Base-by-base conservation (phyloP, 257 asterid genomes). In the Paulownia fortunei region DNA sequence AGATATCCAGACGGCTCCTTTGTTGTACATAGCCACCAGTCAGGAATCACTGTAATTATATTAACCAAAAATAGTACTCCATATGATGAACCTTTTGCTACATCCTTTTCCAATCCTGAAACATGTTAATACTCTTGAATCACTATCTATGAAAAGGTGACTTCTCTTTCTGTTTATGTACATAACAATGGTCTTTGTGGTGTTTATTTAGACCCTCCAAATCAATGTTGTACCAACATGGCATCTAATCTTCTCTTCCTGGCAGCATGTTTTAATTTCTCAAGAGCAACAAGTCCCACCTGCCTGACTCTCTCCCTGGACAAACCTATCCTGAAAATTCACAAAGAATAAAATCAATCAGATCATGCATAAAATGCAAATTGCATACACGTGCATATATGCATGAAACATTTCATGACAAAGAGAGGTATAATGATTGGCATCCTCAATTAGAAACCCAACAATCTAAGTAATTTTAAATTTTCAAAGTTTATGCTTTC, bases 261-360 rank as follows among this genome's bases (percentile, higher is more conserved):
- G 15, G 99, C 98, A 73, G 97, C 97, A 79, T 85, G 90, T 82
- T 93, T 95, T 85, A 95, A 84, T 84, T 93, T 93, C 97, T 95
- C 98, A 16, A 92, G 86, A 9, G 99, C 97, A 56, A 93, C 97
- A 16, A 93, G 96, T 44, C 99, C 99, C 52, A 95, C 97, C 88
- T 95, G 98, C 87, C 99, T 87, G 23, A 91, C 98, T 85, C 99
- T 89, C 87, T 95, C 99, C 76, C 99, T 85, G 0, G 99, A 95
- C 86, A 95, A 85, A 69, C 99, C 97, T 36, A 95, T 95, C 88
- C 99, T 95, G 98, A 82, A 82, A 80, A 27, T 39, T 52, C 46
- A 49, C 6, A 70, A 52, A 15, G 8, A 30, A 16, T 12, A 30
- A 82, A 30, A 47, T 72, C 41, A 16, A 62, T 46, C 52, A 15